Percentiles rank a stretch among this genome's conserved stretches.
Evolutionary conservation across 345 rosid species (phyloP).

Genomic region (Lepidium sativum): DNA sequence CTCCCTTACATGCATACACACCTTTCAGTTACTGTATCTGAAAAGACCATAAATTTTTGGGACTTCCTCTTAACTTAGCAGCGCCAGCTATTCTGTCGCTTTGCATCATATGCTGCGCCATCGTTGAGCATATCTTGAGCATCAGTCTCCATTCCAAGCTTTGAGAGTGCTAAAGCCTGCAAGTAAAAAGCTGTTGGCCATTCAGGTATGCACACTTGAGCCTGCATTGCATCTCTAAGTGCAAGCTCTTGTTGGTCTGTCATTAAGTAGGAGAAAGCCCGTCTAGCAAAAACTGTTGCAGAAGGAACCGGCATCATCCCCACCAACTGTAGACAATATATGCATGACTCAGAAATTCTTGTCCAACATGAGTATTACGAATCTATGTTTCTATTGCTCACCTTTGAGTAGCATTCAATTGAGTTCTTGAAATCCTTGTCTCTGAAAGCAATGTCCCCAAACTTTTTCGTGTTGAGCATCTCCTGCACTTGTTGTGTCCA

Average conservation of each 20-base stretch:
- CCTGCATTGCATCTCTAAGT: conserved; percentile 96
- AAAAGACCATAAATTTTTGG: conserved; percentile 13
- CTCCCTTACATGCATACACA: conserved; percentile 12
- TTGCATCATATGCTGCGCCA: conserved; percentile 81
- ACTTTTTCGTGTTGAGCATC: conserved; percentile 85
- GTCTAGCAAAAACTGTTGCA: conserved; percentile 50
- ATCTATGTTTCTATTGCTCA: conserved; percentile 6
- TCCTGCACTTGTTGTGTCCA: conserved; percentile 99
- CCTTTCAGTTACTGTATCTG: conserved; percentile 1
- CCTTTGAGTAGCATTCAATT: conserved; percentile 84
- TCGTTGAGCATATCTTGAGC: conserved; percentile 98
- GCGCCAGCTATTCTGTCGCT: conserved; percentile 84
- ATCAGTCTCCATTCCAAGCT: conserved; percentile 95
- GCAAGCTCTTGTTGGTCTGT: conserved; percentile 81
- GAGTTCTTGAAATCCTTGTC: conserved; percentile 94
- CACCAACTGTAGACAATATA: conserved; percentile 47
- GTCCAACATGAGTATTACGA: not conserved
- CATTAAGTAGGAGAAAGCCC: conserved; percentile 66
- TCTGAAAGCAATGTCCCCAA: conserved; percentile 85
- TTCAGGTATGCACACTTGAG: conserved; percentile 89
- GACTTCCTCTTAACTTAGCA: conserved; percentile 16
- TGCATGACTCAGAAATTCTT: not conserved
- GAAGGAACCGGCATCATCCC: conserved; percentile 82
- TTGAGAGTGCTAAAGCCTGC: conserved; percentile 93
- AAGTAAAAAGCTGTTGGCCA: conserved; percentile 98